A percentile compares a stretch with the other conserved stretches of the same genome.
phyloP scores from a whole-genome alignment of 345 rosid species.

The Bruguiera sexangula region DNA sequence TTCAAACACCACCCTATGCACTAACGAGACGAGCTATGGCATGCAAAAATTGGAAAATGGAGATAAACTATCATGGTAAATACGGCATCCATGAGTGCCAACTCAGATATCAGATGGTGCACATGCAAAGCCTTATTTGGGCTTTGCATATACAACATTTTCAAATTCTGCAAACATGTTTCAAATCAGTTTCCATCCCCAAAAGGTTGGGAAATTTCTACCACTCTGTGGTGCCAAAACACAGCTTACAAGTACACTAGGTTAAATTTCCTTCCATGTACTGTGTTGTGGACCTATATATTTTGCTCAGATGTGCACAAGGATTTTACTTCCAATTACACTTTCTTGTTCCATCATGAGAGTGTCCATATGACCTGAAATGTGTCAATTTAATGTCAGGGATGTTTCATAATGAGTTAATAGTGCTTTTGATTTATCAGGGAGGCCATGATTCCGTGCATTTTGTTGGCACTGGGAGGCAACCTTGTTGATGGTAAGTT shows the following conservation, averaged over 20 bases:
- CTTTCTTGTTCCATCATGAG: not conserved
- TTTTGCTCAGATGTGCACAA: not conserved
- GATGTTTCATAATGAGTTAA: not conserved
- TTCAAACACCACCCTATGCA: too few relatives aligned
- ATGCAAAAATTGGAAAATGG: too few relatives aligned
- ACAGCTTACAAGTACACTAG: not conserved
- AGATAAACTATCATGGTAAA: too few relatives aligned
- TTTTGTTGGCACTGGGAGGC: slow-evolving; percentile 91
- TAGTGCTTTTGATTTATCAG: slow-evolving; percentile 33
- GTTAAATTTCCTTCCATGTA: not conserved
- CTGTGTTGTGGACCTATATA: not conserved
- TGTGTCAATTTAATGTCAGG: not conserved
- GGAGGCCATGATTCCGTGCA: slow-evolving; percentile 98
- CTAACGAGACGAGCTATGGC: too few relatives aligned
- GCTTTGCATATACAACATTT: too few relatives aligned
- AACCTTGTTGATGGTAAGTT: slow-evolving; percentile 87
- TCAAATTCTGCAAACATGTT: too few relatives aligned
- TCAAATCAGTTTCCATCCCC: not conserved
- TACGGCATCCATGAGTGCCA: too few relatives aligned
- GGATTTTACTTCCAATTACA: not conserved
- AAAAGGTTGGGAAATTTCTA: not conserved
- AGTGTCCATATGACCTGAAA: not conserved
- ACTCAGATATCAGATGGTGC: too few relatives aligned
- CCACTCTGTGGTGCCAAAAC: not conserved
- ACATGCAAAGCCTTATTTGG: too few relatives aligned